These are phyloP conservation scores for Penicillium desertorum DNA, from an alignment of 495 filamentous ascomycete species.

Conservation along the genomic window DNA sequence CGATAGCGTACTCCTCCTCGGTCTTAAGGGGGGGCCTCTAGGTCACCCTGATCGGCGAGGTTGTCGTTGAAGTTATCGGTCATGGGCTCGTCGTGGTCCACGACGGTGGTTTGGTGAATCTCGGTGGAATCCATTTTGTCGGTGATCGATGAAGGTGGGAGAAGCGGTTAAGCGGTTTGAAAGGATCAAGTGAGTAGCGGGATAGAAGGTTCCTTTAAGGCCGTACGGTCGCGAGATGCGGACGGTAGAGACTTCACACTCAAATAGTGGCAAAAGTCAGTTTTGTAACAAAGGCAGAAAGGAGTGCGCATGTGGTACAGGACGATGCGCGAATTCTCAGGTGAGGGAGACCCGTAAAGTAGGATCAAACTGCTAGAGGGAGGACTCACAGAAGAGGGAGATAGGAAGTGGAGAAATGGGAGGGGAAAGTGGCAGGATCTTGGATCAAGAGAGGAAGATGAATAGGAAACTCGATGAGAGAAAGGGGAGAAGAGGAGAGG, in stretches of 20 bases:
- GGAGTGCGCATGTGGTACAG: neutral
- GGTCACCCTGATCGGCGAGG: constrained; percentile 57
- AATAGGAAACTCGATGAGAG: constrained; percentile 19
- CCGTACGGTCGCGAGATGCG: constrained; percentile 12
- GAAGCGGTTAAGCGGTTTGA: constrained; percentile 11
- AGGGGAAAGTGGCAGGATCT: constrained; percentile 25
- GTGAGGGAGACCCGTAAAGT: neutral
- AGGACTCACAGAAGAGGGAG: constrained; percentile 27
- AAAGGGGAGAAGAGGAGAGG: constrained; percentile 13
- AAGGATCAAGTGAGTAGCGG: constrained; percentile 10
- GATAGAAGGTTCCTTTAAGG: constrained; percentile 20
- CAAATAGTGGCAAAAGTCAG: constrained; percentile 1
- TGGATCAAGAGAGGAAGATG: constrained; percentile 24
- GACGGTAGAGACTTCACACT: constrained; percentile 12
- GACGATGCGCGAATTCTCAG: neutral
- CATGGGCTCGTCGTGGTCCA: constrained; percentile 42
- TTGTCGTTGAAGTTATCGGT: constrained; percentile 50
- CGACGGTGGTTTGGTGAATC: constrained; percentile 43
- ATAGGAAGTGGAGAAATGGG: constrained; percentile 34
- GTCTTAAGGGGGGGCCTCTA: constrained; percentile 75
- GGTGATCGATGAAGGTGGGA: constrained; percentile 1
- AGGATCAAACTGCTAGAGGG: neutral
- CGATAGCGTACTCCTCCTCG: constrained; percentile 92
- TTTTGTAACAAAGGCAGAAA: neutral
- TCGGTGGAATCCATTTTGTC: constrained; percentile 49